Conservation (phyloP, 2,329 filamentous ascomycete species). For the Aspergillus piperis region DNA sequence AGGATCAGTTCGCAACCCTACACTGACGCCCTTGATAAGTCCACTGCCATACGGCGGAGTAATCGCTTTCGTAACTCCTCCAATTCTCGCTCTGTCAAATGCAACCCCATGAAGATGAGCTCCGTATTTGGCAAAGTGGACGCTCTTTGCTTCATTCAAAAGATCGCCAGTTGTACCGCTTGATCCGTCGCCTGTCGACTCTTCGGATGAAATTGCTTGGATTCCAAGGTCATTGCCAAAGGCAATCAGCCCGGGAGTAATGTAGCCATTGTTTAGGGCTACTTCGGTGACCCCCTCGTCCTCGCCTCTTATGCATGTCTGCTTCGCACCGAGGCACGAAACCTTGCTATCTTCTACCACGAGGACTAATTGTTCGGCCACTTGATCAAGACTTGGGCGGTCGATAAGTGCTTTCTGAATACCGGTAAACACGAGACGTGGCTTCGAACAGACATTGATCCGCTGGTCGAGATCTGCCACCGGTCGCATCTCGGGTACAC, state of each 20-base stretch:
- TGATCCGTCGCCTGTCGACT: slow-evolving; percentile 49
- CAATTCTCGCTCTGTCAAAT: slow-evolving; percentile 54
- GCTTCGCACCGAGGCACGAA: background rate
- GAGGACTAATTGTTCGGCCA: background rate
- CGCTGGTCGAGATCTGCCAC: background rate
- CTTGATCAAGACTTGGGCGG: background rate
- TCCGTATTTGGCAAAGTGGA: slow-evolving; percentile 48
- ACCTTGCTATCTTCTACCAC: background rate
- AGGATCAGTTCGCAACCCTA: slow-evolving; percentile 48
- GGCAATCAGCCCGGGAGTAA: slow-evolving; percentile 6
- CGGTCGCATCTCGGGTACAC: background rate
- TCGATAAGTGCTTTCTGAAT: background rate
- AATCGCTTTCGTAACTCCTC: slow-evolving; percentile 62
- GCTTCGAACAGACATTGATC: background rate
- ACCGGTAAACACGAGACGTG: background rate
- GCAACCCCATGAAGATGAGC: slow-evolving; percentile 56
- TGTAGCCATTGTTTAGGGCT: background rate
- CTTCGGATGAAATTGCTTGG: slow-evolving; percentile 56
- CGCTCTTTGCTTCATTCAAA: slow-evolving; percentile 15
- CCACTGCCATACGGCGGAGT: slow-evolving; percentile 55
- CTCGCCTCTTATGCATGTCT: background rate
- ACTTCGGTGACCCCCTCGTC: background rate
- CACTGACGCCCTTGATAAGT: slow-evolving; percentile 59
- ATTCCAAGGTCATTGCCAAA: slow-evolving; percentile 43
- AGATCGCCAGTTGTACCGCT: slow-evolving; percentile 58